Conservation (phyloP, 2,329 filamentous ascomycete genomes). For the Magnaporthiopsis poae region DNA sequence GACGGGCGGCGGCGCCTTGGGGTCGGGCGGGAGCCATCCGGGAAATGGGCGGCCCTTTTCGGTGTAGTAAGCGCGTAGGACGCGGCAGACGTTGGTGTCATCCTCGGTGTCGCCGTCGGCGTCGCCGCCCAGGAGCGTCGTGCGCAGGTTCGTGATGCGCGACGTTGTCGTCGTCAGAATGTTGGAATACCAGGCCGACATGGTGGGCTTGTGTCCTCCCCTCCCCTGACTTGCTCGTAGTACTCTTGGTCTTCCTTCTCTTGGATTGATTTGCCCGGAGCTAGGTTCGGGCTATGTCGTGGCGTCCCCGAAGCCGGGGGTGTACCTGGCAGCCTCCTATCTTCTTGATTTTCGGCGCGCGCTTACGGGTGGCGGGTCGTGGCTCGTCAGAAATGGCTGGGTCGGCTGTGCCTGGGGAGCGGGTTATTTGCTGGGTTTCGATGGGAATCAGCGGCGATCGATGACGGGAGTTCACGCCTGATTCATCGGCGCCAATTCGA, state of each 20-base stretch:
- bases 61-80: constrained; percentile 82
- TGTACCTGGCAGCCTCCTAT: neutral
- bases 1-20: constrained; percentile 56
- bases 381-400: neutral
- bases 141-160: constrained; percentile 55
- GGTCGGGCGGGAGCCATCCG: constrained; percentile 79
- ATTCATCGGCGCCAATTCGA: neutral
- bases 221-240: too few species aligned
- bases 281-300: neutral
- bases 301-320: neutral
- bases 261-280: neutral
- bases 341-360: neutral
- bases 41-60: constrained; percentile 78
- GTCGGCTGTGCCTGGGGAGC: neutral
- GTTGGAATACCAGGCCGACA: constrained; percentile 76
- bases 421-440: neutral
- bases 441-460: neutral
- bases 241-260: neutral
- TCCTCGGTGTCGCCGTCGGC: constrained; percentile 69
- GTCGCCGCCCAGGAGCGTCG: constrained; percentile 58
- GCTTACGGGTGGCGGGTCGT: neutral
- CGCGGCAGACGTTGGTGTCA: constrained; percentile 88
- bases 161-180: constrained; percentile 56
- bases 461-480: neutral
- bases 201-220: constrained; percentile 26